Evolutionary conservation across 2,329 filamentous ascomycete genomes (phyloP).

Genomic region (Neonectria magnoliae): DNA sequence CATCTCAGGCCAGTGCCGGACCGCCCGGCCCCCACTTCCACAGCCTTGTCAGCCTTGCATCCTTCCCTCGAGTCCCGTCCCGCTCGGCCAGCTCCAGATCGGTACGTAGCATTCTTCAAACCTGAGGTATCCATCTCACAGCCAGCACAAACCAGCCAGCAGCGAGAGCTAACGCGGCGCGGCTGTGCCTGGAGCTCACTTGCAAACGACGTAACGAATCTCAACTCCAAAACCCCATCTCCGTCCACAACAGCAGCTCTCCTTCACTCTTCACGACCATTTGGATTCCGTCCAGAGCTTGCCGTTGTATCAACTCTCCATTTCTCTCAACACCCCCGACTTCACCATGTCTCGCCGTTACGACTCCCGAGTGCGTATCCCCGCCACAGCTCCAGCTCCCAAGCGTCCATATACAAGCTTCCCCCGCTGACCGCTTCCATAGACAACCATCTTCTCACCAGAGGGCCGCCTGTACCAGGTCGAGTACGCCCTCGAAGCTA

Average conservation of each 20-base stretch:
- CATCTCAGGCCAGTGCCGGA: not conserved
- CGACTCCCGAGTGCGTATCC: constrained; percentile 85
- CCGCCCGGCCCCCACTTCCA: not conserved
- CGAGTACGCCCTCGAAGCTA: constrained; percentile 98
- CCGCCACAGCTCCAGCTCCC: constrained; percentile 31
- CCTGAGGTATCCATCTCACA: constrained; percentile 39
- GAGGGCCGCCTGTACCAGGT: constrained; percentile 99
- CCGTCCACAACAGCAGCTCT: constrained; percentile 23
- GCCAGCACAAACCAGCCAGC: constrained; percentile 29
- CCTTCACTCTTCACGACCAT: constrained; percentile 7
- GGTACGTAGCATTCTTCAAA: not conserved
- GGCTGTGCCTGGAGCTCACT: constrained; percentile 57
- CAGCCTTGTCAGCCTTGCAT: constrained; percentile 10
- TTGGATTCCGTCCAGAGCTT: constrained; percentile 12
- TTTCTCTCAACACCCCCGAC: constrained; percentile 20
- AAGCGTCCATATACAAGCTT: constrained; percentile 9
- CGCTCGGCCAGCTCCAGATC: not conserved
- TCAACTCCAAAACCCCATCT: constrained; percentile 32
- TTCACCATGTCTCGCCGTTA: constrained; percentile 91
- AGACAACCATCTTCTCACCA: constrained; percentile 99
- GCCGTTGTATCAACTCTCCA: constrained; percentile 11
- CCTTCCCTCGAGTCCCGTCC: constrained; percentile 3
- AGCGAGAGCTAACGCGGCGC: constrained; percentile 49
- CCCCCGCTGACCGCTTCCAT: constrained; percentile 38
- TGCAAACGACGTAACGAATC: constrained; percentile 32